phyloP scores from a whole-genome alignment of 176 grass and related monocot genomes.

The Elymus sibiricus region DNA sequence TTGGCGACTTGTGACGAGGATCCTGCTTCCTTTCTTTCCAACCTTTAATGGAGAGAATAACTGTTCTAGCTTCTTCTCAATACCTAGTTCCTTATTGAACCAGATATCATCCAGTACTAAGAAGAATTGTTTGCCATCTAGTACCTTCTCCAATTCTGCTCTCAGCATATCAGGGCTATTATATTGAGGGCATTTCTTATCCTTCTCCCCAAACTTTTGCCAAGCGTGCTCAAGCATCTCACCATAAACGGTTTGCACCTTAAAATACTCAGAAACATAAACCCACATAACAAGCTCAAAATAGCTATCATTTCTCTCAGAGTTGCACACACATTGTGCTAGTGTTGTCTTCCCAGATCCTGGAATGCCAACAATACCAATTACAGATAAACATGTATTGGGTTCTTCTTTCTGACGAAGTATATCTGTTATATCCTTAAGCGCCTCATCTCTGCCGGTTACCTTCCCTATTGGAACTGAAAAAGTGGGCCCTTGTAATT shows the following conservation, averaged over 20 bases:
- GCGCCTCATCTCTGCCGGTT: no score
- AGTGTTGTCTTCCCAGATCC: not conserved
- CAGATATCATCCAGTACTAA: conserved; percentile 47
- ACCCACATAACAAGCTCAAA: not conserved
- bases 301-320: not conserved
- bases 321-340: no score
- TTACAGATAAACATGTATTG: not conserved
- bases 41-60: conserved; percentile 9
- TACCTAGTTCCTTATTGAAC: not conserved
- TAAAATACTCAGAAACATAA: not conserved
- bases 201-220: no score
- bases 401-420: no score
- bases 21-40: conserved; percentile 15
- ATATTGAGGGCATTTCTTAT: not conserved
- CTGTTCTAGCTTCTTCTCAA: not conserved
- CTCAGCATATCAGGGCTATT: not conserved
- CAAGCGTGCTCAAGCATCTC: not conserved
- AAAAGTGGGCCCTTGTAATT: not conserved
- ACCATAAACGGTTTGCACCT: not conserved
- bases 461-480: not conserved
- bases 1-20: conserved; percentile 29
- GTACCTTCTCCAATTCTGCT: not conserved
- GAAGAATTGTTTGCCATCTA: not conserved
- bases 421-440: no score
- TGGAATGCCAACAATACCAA: conserved; percentile 26